These are phyloP conservation scores for Verticillium zaregamsianum DNA, from an alignment of 2,329 filamentous ascomycete genomes.

Conservation along the genomic window DNA sequence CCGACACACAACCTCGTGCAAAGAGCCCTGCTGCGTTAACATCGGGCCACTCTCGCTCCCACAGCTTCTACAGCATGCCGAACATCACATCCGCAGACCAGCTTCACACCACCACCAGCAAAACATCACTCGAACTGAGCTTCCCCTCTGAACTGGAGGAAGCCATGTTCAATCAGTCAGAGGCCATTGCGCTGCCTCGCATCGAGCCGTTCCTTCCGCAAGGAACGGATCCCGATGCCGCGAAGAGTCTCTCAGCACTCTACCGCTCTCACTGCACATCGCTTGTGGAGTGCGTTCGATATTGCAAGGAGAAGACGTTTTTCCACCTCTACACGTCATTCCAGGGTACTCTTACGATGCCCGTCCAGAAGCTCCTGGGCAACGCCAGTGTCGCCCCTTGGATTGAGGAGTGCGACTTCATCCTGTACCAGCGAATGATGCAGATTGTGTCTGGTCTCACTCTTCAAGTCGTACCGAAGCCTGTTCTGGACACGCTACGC, in stretches of 20 bases:
- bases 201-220: constrained; percentile 77
- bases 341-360: constrained; percentile 92
- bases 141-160: constrained; percentile 58
- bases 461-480: constrained; percentile 83
- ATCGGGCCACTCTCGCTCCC: constrained; percentile 24
- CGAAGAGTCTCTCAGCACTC: constrained; percentile 77
- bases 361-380: constrained; percentile 87
- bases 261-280: constrained; percentile 96
- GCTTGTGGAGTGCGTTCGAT: constrained; percentile 90
- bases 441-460: constrained; percentile 84
- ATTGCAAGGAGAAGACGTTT: constrained; percentile 95
- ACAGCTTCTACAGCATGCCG: constrained; percentile 58
- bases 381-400: constrained; percentile 79
- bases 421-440: constrained; percentile 97
- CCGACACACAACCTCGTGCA: constrained; percentile 6
- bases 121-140: constrained; percentile 54
- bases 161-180: constrained; percentile 53
- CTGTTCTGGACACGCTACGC: constrained; percentile 80
- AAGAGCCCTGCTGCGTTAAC: constrained; percentile 13
- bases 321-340: constrained; percentile 94
- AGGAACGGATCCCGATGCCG: constrained; percentile 82
- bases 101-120: constrained; percentile 52
- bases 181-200: constrained; percentile 74
- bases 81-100: constrained; percentile 53
- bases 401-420: constrained; percentile 94